Evolutionary conservation across 768 basidiomycete genomes (phyloP).

Genomic region (Coprinopsis sp.): DNA sequence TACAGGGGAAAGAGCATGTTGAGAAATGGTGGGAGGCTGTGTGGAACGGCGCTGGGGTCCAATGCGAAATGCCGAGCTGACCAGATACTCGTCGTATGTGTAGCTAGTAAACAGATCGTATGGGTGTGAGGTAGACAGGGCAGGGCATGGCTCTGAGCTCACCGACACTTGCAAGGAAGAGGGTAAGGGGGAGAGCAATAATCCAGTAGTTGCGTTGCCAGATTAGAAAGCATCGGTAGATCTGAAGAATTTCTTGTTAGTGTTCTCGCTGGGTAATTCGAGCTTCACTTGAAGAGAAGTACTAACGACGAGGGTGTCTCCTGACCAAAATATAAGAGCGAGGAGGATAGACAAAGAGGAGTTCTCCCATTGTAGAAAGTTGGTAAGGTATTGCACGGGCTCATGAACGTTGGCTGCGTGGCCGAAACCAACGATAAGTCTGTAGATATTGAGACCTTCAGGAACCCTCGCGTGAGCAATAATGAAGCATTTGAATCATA

Average conservation of each 20-base stretch:
- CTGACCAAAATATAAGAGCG: not conserved
- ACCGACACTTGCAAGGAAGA: slow-evolving; percentile 3
- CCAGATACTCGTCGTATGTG: too few species aligned
- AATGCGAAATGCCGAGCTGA: too few species aligned
- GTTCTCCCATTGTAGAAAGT: too few species aligned
- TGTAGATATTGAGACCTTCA: too few species aligned
- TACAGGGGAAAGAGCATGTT: slow-evolving; percentile 1
- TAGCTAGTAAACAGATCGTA: too few species aligned
- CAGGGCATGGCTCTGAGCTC: not conserved
- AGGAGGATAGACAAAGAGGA: too few species aligned
- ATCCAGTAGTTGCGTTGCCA: slow-evolving; percentile 8
- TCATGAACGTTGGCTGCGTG: too few species aligned
- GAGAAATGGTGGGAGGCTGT: not conserved
- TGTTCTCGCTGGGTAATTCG: not conserved
- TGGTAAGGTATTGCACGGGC: too few species aligned
- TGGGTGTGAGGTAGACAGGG: too few species aligned
- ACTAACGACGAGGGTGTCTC: slow-evolving; percentile 7
- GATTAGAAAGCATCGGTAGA: slow-evolving; percentile 11
- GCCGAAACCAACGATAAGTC: too few species aligned
- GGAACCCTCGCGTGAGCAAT: not conserved
- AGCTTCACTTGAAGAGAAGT: not conserved
- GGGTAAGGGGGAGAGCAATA: slow-evolving; percentile 1
- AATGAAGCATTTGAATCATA: not conserved
- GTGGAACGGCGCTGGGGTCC: too few species aligned
- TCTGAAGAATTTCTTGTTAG: not conserved